Base-by-base conservation (phyloP, 2,329 filamentous ascomycete species). In the Ascosphaera aggregata region DNA sequence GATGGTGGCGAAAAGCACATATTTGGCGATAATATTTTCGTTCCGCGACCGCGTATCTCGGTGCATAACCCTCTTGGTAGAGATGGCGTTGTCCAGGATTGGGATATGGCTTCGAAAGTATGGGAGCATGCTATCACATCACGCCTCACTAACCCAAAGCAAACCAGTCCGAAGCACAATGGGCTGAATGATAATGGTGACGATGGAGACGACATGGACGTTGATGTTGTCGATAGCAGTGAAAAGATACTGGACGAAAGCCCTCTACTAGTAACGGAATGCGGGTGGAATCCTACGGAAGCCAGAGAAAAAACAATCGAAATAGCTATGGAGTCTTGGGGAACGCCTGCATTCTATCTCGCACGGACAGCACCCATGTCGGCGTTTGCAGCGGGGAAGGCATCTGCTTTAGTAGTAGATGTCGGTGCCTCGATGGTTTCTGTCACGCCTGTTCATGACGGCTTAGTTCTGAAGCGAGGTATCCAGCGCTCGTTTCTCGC, bases 241-340 rank as follows among this genome's bases (percentile, higher is more conserved):
- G 67, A 91, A 56, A 89, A 84, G 59, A 73, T 80, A 5, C 65
- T 98, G 44, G 72, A 77, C 38, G 89, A 95, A 56, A 89, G 80
- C 56, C 91, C 89, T 5, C 63, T 98, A 43, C 66, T 98, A 42
- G 77, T 98, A 71, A 93, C 82, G 1, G 89, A 98, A 59, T 80
- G 85, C 11, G 79, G 81, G 9, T 95, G 86, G 85, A 95, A 93
- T 59, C 69, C 74, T 18, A 59, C 71, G 34, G 94, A 94, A 63
- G 73, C 79, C 43, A 70, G 91, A 43, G 89, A 98, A 62, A 92
- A 89, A 69, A 76, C 78, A 32, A 86, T 94, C 50, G 89, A 98
- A 62, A 74, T 95, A 45, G 84, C 82, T 43, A 94, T 98, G 76
- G 89, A 98, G 65, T 80, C 74, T 52, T 98, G 89, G 84, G 85